Conservation (phyloP, 805 yeast genomes). For the Schwanniomyces occidentalis region DNA sequence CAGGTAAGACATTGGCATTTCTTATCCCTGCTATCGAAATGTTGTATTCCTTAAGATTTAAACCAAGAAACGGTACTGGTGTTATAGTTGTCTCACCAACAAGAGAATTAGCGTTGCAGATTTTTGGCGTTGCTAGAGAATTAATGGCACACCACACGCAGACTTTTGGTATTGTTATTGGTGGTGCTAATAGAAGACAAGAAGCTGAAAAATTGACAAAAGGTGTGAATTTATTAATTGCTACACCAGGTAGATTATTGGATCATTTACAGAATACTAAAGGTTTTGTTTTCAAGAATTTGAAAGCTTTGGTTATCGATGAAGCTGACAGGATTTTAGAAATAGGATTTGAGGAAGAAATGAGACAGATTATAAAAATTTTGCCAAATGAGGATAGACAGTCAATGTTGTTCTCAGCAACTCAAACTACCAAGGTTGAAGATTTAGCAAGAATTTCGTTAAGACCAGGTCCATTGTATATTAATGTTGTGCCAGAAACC, state of each 20-base stretch:
- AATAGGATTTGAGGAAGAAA: slow-evolving; percentile 98
- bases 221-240: slow-evolving; percentile 92
- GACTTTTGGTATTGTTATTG: slow-evolving; percentile 94
- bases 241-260: slow-evolving; percentile 95
- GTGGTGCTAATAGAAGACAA: slow-evolving; percentile 97
- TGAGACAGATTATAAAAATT: slow-evolving; percentile 93
- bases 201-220: slow-evolving; percentile 93
- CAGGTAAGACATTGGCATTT: slow-evolving; percentile 96
- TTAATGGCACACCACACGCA: slow-evolving; percentile 88
- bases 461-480: slow-evolving; percentile 89
- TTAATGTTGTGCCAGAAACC: slow-evolving; percentile 84
- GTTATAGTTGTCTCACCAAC: slow-evolving; percentile 96
- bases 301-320: slow-evolving; percentile 91
- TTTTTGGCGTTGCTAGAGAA: slow-evolving; percentile 96
- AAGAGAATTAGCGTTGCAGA: slow-evolving; percentile 95
- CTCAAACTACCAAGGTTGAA: slow-evolving; percentile 98
- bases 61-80: slow-evolving; percentile 98
- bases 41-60: slow-evolving; percentile 85
- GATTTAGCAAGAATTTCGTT: slow-evolving; percentile 96
- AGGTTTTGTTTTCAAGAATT: slow-evolving; percentile 91
- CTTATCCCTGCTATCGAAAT: slow-evolving; percentile 94
- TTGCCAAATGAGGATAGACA: slow-evolving; percentile 93
- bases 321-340: slow-evolving; percentile 98
- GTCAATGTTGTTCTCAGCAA: slow-evolving; percentile 97
- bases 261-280: slow-evolving; percentile 96